Evolutionary conservation across 192 early-diverging fungal species (phyloP).

Genomic region (Coemansia sp.): DNA sequence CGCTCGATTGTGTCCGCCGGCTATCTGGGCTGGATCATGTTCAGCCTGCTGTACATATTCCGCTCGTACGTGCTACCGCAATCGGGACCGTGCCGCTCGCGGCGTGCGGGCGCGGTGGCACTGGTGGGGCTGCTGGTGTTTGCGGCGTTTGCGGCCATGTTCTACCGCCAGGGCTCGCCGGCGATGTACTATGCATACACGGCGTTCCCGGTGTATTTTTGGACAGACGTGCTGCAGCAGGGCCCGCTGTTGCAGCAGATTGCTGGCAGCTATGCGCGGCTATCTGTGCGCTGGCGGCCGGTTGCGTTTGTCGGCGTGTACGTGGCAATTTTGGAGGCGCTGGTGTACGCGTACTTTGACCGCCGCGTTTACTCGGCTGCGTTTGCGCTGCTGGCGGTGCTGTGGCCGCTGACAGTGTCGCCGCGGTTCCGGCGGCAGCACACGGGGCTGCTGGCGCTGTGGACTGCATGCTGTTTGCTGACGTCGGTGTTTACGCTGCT

Average conservation of each 20-base stretch:
- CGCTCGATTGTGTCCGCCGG: conserved; percentile 77
- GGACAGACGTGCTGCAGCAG: conserved; percentile 59
- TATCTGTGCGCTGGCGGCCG: conserved; percentile 33
- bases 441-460: conserved; percentile 52
- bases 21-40: conserved; percentile 87
- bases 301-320: conserved; percentile 52
- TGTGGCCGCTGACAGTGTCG: conserved; percentile 62
- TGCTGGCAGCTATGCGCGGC: conserved; percentile 13
- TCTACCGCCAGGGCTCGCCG: conserved; percentile 75
- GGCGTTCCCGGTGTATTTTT: conserved; percentile 83
- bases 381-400: conserved; percentile 63
- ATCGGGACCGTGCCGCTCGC: conserved; percentile 6
- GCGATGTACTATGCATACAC: conserved; percentile 83
- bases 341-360: conserved; percentile 86
- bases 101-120: conserved; percentile 29
- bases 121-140: conserved; percentile 37
- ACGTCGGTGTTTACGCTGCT: conserved; percentile 85
- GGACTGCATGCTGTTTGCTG: conserved; percentile 63
- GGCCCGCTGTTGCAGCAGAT: conserved; percentile 29
- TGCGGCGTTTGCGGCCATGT: conserved; percentile 52
- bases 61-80: conserved; percentile 55
- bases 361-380: conserved; percentile 54
- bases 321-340: conserved; percentile 66
- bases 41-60: conserved; percentile 76
- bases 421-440: conserved; percentile 50